Conservation (phyloP, 2,329 filamentous ascomycete genomes). For the Ophiocordyceps robertsii region DNA sequence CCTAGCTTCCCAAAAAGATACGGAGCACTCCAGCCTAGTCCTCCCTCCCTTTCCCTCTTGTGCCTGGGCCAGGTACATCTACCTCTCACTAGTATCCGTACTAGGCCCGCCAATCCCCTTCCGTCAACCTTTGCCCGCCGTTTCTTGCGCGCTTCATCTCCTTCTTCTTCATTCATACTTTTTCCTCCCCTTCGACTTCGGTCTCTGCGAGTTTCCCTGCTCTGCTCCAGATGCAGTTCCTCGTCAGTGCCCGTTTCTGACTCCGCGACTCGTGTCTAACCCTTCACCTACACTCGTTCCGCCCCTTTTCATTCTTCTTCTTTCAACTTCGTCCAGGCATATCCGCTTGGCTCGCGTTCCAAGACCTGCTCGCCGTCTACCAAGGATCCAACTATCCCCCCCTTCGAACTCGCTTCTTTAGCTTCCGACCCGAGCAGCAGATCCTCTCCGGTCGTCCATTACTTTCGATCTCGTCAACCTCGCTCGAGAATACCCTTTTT, state of each 20-base stretch:
- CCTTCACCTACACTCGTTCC: slow-evolving; percentile 19
- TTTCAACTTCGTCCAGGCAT: neutral
- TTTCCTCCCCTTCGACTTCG: slow-evolving; percentile 2
- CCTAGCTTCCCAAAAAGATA: too few relatives aligned
- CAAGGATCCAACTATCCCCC: neutral
- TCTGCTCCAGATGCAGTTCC: slow-evolving; percentile 15
- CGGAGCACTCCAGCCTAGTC: neutral
- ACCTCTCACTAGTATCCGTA: slow-evolving; percentile 1
- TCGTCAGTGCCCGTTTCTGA: slow-evolving; percentile 13
- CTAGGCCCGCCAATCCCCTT: slow-evolving; percentile 5
- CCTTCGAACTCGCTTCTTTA: neutral
- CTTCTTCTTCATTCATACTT: slow-evolving; percentile 6
- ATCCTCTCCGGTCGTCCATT: too few relatives aligned
- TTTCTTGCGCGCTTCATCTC: slow-evolving; percentile 4
- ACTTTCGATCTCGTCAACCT: too few relatives aligned
- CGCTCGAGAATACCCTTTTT: too few relatives aligned
- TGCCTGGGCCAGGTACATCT: slow-evolving; percentile 11
- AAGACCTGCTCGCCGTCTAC: neutral
- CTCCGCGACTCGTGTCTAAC: slow-evolving; percentile 5
- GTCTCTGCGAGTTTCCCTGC: slow-evolving; percentile 2
- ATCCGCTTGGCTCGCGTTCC: neutral
- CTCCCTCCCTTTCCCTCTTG: slow-evolving; percentile 12
- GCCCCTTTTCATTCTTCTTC: slow-evolving; percentile 17
- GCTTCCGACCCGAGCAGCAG: too few relatives aligned
- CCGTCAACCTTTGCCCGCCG: slow-evolving; percentile 6